These are phyloP conservation scores for Leccinum imitatum DNA, from an alignment of 768 basidiomycete genomes.

Conservation along the genomic window DNA sequence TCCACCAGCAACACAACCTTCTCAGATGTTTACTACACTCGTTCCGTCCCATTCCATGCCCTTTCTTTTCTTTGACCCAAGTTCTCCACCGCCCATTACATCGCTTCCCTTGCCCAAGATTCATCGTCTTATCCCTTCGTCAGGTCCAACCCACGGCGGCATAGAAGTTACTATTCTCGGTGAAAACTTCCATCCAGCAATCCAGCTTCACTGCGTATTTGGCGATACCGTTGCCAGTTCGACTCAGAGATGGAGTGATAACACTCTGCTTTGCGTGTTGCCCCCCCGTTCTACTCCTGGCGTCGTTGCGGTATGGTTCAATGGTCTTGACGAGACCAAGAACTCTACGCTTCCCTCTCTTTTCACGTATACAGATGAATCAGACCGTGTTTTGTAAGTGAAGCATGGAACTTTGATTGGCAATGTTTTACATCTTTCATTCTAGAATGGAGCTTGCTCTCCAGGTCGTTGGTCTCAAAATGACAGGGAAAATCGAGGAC, in stretches of 20 bases:
- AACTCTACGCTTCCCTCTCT: constrained; percentile 55
- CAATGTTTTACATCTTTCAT: constrained; percentile 15
- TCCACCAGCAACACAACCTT: constrained; percentile 16
- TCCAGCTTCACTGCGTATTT: constrained; percentile 78
- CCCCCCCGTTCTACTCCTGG: constrained; percentile 83
- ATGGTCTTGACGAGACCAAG: constrained; percentile 64
- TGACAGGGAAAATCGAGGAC: constrained; percentile 94
- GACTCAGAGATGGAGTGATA: constrained; percentile 90
- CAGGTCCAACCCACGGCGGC: constrained; percentile 87
- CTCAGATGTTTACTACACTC: constrained; percentile 19
- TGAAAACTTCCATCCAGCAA: constrained; percentile 77
- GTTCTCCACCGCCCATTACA: constrained; percentile 45
- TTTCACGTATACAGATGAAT: constrained; percentile 90
- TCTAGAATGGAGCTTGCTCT: constrained; percentile 91
- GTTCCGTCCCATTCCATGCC: constrained; percentile 46
- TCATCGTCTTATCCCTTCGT: constrained; percentile 79
- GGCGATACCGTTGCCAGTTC: constrained; percentile 80
- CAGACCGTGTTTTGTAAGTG: constrained; percentile 83
- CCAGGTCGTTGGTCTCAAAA: constrained; percentile 93
- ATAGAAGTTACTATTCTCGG: constrained; percentile 95
- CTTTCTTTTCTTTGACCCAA: constrained; percentile 61
- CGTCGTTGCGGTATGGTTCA: constrained; percentile 87
- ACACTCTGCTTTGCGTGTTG: constrained; percentile 86
- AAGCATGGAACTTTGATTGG: constrained; percentile 2
- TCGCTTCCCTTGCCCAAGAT: constrained; percentile 67